phyloP scores from a whole-genome alignment of 2,329 filamentous ascomycete species.

The Cercospora zeae-maydis region DNA sequence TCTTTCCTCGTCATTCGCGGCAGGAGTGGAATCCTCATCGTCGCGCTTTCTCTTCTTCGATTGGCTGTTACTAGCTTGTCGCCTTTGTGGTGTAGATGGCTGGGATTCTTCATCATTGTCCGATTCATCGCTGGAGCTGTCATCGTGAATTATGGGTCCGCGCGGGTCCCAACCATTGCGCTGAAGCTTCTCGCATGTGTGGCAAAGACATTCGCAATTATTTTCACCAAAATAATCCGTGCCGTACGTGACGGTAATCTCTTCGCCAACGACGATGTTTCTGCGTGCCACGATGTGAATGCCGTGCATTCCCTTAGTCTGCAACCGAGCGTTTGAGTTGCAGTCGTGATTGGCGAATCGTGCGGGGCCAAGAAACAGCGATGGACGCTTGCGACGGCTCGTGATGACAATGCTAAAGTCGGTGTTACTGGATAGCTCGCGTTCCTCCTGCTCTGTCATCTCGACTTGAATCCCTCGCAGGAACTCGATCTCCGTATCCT shows the following conservation, averaged over 20 bases:
- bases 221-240: slow-evolving; percentile 93
- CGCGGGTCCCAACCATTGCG: slow-evolving; percentile 76
- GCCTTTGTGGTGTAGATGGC: slow-evolving; percentile 19
- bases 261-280: slow-evolving; percentile 80
- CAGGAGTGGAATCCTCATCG: slow-evolving; percentile 8
- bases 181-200: slow-evolving; percentile 71
- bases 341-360: slow-evolving; percentile 98
- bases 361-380: slow-evolving; percentile 89
- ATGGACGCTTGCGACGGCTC: slow-evolving; percentile 83
- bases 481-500: slow-evolving; percentile 85
- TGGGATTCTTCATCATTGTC: slow-evolving; percentile 30
- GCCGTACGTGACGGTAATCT: slow-evolving; percentile 94
- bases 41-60: slow-evolving; percentile 26
- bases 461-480: slow-evolving; percentile 86
- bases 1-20: slow-evolving; percentile 13
- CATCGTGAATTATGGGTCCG: slow-evolving; percentile 33
- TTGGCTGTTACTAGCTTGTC: slow-evolving; percentile 1
- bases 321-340: slow-evolving; percentile 81
- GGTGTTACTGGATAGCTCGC: slow-evolving; percentile 76
- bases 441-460: slow-evolving; percentile 88
- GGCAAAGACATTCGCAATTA: slow-evolving; percentile 92
- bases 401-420: slow-evolving; percentile 98
- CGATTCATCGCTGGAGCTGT: slow-evolving; percentile 37
- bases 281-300: slow-evolving; percentile 86
- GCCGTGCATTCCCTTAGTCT: slow-evolving; percentile 76